Base-by-base conservation (phyloP, 139 green algal genomes). In the Auxenochlorella pyrenoidosa region DNA sequence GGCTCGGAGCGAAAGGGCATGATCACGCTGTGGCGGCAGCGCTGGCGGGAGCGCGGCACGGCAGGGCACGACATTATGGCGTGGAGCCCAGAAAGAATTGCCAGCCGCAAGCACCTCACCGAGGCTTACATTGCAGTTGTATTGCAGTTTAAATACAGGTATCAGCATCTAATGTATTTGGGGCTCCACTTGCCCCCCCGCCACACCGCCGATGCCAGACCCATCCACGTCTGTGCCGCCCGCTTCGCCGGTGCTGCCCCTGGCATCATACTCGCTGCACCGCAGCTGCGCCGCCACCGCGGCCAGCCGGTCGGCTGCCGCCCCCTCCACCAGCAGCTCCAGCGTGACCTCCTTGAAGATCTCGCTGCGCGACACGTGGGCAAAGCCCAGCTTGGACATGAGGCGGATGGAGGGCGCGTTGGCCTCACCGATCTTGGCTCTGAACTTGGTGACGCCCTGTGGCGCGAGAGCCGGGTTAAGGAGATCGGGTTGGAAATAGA, bases 311-410 rank as follows among this genome's bases (percentile, higher is more conserved):
- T 71, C 18, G 28, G 24, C 38, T 22, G 58, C 77, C 4, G 32
- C 26, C 0, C 66, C 87, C 32, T 84, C 54, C 16, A 89, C 72
- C 26, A 24, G 58, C 41, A 91, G 44, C 60, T 94, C 84, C 44
- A 93, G 70, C 0, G 87, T 90, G 1, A 96, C 89, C 84, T 98
- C 95, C 40, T 90, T 88, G 78, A 98, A 97, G 2, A 96, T 82
- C 0, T 81, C 65, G 24, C 89, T 89, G 36, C 90, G 89, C 24
- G 87, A 91, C 19, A 91, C 83, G n/a, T 95, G 86, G 1, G 13
- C 18, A 66, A 92, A 98, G 19, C 94, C 93, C 38, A 98, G 88
- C 65, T 86, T 87, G 22, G 89, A 76, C 75, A 97, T 97, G 32
- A 98, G 88, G 22, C 51, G 30, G 1, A 96, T 65, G 5, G 95